phyloP scores from a whole-genome alignment of 495 filamentous ascomycete genomes.

The Cercophora newfieldiana region DNA sequence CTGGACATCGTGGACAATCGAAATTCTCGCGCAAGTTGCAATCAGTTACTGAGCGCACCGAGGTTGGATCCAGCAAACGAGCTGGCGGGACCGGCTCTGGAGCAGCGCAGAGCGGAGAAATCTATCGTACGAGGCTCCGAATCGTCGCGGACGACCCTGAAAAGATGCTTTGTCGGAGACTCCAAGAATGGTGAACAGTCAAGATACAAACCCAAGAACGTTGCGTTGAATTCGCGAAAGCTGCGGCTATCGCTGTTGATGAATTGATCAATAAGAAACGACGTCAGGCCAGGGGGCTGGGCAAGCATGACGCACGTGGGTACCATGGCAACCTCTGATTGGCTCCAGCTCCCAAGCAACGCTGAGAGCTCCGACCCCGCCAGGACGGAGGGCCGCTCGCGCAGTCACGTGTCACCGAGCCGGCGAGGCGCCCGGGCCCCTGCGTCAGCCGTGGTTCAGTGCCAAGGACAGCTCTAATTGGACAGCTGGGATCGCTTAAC shows the following conservation, averaged over 20 bases:
- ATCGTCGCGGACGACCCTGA: not conserved
- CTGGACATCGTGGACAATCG: slow-evolving; percentile 69
- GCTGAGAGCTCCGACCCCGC: not conserved
- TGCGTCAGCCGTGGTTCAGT: not conserved
- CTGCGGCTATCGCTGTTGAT: slow-evolving; percentile 6
- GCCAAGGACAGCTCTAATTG: not conserved
- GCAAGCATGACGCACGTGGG: slow-evolving; percentile 25
- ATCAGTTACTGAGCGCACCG: not conserved
- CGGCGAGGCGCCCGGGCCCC: not conserved
- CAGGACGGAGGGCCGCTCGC: not conserved
- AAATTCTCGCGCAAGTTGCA: not conserved
- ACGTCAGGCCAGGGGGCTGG: not conserved
- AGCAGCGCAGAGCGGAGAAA: too few species aligned
- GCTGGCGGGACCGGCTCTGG: too few species aligned
- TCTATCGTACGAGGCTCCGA: too few species aligned
- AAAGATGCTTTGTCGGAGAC: not conserved
- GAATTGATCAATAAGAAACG: slow-evolving; percentile 37
- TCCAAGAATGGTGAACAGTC: not conserved
- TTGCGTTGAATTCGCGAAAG: not conserved
- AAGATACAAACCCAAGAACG: not conserved
- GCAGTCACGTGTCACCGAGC: not conserved
- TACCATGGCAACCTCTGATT: slow-evolving; percentile 15
- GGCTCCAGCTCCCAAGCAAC: slow-evolving; percentile 9
- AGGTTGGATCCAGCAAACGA: too few species aligned
- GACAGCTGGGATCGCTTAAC: not conserved